Evolutionary conservation across 2,329 filamentous ascomycete genomes (phyloP).

Genomic region (Colletotrichum sp.): DNA sequence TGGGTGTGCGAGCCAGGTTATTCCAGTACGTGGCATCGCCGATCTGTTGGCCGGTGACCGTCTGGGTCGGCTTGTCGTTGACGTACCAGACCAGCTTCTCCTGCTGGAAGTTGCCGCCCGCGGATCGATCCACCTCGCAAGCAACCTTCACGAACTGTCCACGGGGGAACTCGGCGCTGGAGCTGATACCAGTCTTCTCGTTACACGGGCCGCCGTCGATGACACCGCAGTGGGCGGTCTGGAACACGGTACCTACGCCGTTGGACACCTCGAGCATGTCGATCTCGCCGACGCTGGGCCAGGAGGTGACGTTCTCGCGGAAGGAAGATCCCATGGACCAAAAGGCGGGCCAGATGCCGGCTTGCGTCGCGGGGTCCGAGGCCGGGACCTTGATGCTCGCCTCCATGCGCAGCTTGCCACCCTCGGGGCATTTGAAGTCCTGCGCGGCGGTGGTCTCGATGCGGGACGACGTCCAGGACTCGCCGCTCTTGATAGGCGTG

Average conservation of each 20-base stretch:
- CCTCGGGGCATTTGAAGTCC: slow-evolving; percentile 37
- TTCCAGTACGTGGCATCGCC: slow-evolving; percentile 32
- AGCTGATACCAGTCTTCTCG: slow-evolving; percentile 40
- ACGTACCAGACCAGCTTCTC: slow-evolving; percentile 41
- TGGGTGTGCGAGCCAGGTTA: slow-evolving; percentile 29
- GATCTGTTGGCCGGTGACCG: slow-evolving; percentile 30
- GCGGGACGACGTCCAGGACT: slow-evolving; percentile 48
- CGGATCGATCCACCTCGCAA: slow-evolving; percentile 36
- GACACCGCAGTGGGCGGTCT: slow-evolving; percentile 47
- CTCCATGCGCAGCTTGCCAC: slow-evolving; percentile 42
- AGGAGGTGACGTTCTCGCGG: slow-evolving; percentile 41
- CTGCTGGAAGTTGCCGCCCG: slow-evolving; percentile 24
- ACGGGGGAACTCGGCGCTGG: slow-evolving; percentile 24
- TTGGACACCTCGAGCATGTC: slow-evolving; percentile 51
- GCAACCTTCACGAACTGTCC: slow-evolving; percentile 37
- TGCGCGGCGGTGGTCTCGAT: slow-evolving; percentile 41
- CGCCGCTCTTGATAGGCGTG: slow-evolving; percentile 30
- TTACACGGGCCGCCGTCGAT: slow-evolving; percentile 44
- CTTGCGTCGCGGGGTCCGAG: slow-evolving; percentile 27
- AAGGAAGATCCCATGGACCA: slow-evolving; percentile 47
- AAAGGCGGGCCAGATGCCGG: slow-evolving; percentile 53
- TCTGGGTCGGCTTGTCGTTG: slow-evolving; percentile 32
- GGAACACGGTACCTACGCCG: slow-evolving; percentile 36
- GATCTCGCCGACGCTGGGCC: slow-evolving; percentile 48
- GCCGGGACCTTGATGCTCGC: slow-evolving; percentile 41